phyloP scores from a whole-genome alignment of 202 grass and related monocot genomes.

The Brachypodium distachyon region DNA sequence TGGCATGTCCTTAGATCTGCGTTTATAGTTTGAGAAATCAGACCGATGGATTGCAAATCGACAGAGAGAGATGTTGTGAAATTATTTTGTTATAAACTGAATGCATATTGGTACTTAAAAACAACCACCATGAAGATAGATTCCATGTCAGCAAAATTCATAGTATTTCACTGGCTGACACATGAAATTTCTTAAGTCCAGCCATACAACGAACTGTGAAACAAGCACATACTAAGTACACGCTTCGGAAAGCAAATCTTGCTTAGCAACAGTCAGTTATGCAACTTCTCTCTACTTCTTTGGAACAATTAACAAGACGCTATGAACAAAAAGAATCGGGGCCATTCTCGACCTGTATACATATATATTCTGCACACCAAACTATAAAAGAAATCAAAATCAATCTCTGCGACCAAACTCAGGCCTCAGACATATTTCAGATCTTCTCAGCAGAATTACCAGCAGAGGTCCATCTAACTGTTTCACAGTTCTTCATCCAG shows the following conservation, averaged over 20 bases:
- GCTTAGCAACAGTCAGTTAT: not conserved
- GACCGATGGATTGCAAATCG: too few relatives aligned
- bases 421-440: not conserved
- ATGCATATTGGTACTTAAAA: not conserved
- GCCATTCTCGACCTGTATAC: conserved; percentile 8
- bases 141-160: not conserved
- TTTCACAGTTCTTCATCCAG: not conserved
- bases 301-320: not conserved
- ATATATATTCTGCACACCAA: conserved; percentile 22
- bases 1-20: too few relatives aligned
- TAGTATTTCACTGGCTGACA: not conserved
- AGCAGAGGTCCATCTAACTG: not conserved
- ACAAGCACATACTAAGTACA: not conserved
- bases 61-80: too few relatives aligned
- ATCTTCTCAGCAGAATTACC: not conserved
- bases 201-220: too few relatives aligned
- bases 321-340: conserved; percentile 33
- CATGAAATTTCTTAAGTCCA: conserved; percentile 1
- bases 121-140: not conserved
- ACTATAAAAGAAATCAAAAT: not conserved
- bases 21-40: too few relatives aligned
- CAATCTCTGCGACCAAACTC: not conserved
- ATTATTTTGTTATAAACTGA: too few relatives aligned
- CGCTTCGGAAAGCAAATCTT: conserved; percentile 21
- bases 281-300: not conserved